Evolutionary conservation across 208 protist species (phyloP).

Genomic region (Leishmania braziliensis): DNA sequence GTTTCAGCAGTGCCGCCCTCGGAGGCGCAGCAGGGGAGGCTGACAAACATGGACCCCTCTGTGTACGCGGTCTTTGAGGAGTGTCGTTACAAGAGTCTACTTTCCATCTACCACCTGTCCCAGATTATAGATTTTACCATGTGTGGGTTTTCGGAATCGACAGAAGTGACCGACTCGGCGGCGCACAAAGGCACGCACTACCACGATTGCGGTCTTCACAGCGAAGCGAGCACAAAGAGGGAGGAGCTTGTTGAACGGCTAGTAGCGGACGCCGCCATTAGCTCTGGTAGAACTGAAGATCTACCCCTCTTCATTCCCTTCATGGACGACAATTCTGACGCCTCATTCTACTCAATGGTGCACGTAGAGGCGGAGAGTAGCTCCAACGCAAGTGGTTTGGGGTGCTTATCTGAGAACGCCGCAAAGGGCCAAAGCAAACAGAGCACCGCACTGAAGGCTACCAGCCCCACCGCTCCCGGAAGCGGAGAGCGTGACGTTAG

Average conservation of each 20-base stretch:
- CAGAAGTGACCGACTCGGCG: background rate
- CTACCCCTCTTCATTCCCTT: conserved; percentile 15
- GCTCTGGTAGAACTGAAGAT: background rate
- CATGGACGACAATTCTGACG: background rate
- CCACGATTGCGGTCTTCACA: background rate
- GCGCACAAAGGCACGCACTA: background rate
- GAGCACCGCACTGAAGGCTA: background rate
- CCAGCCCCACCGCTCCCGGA: background rate
- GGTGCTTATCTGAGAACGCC: background rate
- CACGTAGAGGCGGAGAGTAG: conserved; percentile 10
- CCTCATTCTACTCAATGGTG: conserved; percentile 2
- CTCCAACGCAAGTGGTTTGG: background rate
- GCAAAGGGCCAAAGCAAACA: conserved; percentile 1
- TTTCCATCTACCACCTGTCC: conserved; percentile 1
- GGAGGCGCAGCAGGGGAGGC: background rate
- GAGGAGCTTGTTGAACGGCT: background rate
- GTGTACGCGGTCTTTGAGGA: conserved; percentile 21
- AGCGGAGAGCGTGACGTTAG: background rate
- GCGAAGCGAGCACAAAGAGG: background rate
- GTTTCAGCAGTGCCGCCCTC: background rate
- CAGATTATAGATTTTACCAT: conserved; percentile 14
- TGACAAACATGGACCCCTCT: conserved; percentile 7
- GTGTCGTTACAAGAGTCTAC: conserved; percentile 20
- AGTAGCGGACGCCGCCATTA: background rate
- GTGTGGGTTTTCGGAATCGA: conserved; percentile 12